phyloP scores from a whole-genome alignment of 2,329 filamentous ascomycete genomes.

The Stemphylium lycopersici region DNA sequence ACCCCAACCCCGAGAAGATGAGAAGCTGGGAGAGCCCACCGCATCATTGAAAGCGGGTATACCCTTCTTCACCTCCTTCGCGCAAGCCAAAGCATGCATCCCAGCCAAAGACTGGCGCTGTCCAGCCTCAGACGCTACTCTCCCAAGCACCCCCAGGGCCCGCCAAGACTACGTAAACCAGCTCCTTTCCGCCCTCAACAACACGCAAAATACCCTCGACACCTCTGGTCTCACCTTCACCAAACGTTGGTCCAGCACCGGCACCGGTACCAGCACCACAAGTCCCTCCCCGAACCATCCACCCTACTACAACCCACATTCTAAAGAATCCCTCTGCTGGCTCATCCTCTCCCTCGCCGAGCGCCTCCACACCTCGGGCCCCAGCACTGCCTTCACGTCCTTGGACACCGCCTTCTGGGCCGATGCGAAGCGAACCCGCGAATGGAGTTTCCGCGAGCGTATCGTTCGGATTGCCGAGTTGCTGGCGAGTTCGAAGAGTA shows the following conservation, averaged over 20 bases:
- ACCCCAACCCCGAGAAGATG: neutral
- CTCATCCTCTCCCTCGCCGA: neutral
- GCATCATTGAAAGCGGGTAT: neutral
- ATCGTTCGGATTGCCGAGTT: neutral
- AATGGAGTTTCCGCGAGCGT: slow-evolving; percentile 2
- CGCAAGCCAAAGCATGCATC: neutral
- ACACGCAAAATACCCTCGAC: neutral
- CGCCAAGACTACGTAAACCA: slow-evolving; percentile 2
- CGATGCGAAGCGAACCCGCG: neutral
- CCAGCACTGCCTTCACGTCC: neutral
- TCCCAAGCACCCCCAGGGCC: slow-evolving; percentile 1
- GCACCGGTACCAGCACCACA: neutral
- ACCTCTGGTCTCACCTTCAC: neutral
- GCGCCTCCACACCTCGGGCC: neutral
- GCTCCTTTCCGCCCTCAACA: slow-evolving; percentile 11
- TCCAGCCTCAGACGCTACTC: slow-evolving; percentile 1
- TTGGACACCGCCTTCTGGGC: neutral
- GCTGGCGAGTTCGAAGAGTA: slow-evolving; percentile 3
- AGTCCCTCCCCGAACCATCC: neutral
- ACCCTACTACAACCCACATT: neutral
- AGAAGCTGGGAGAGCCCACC: neutral
- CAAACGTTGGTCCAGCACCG: neutral
- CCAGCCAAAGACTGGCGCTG: slow-evolving; percentile 1
- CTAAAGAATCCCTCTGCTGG: slow-evolving; percentile 7
- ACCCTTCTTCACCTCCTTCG: neutral